Evolutionary conservation across 495 filamentous ascomycete genomes (phyloP).

Genomic region (Aspergillus nidulans): DNA sequence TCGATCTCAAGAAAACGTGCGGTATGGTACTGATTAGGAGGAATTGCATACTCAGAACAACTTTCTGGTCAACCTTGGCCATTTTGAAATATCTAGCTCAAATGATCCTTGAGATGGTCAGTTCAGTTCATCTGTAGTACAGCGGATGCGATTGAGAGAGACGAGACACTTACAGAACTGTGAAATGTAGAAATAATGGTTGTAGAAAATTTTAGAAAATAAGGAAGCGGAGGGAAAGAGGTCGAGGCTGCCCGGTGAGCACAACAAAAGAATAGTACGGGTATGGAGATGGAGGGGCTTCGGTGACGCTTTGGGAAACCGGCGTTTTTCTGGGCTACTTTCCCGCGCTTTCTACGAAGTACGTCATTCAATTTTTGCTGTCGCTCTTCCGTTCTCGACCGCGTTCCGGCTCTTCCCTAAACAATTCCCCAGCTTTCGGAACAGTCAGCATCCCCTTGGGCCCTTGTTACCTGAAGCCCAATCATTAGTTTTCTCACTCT

Average conservation of each 20-base stretch:
- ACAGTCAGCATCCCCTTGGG: neutral
- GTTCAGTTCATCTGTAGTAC: neutral
- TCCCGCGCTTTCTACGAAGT: conserved; percentile 16
- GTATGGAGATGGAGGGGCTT: conserved; percentile 23
- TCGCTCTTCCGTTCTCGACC: conserved; percentile 9
- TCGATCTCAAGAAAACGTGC: conserved; percentile 10
- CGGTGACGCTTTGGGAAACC: conserved; percentile 40
- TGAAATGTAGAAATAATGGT: neutral
- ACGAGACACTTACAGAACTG: neutral
- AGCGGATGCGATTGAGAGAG: conserved; percentile 4
- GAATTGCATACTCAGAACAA: conserved; percentile 72
- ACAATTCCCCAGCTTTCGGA: conserved; percentile 28
- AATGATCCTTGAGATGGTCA: conserved; percentile 19
- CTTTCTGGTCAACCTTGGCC: conserved; percentile 83
- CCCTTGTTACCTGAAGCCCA: conserved; percentile 4
- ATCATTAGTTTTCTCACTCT: neutral
- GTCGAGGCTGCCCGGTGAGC: conserved; percentile 2
- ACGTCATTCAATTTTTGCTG: conserved; percentile 37
- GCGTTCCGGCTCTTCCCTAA: conserved; percentile 41
- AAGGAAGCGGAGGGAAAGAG: conserved; percentile 15
- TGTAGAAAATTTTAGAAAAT: conserved; percentile 13
- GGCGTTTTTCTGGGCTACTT: conserved; percentile 6
- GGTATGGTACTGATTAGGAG: conserved; percentile 1
- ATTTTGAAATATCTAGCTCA: conserved; percentile 43
- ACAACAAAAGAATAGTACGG: neutral